Evolutionary conservation across 2,329 filamentous ascomycete species (phyloP).

Genomic region (Phyllosticta paracitricarpa): DNA sequence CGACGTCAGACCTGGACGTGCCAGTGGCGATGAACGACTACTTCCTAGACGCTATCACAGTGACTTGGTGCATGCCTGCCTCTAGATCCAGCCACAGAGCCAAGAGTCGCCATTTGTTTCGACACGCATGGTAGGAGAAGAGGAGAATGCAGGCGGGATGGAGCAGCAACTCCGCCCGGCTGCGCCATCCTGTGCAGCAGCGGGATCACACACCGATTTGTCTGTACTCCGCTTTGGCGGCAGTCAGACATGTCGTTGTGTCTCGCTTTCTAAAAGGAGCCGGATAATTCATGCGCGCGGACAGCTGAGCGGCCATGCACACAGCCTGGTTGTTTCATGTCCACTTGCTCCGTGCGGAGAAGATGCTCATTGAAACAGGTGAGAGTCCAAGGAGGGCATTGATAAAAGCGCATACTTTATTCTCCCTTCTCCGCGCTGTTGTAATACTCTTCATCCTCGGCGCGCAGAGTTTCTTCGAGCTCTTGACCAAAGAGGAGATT

Average conservation of each 20-base stretch:
- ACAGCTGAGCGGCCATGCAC: neutral
- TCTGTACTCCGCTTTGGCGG: neutral
- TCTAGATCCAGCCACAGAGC: no score
- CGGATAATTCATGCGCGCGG: neutral
- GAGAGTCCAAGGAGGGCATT: neutral
- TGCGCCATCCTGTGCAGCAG: neutral
- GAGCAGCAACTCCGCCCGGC: neutral
- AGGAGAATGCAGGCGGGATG: neutral
- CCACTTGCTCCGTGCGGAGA: neutral
- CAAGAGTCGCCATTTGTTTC: no score
- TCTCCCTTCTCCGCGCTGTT: neutral
- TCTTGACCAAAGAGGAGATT: constrained; percentile 36
- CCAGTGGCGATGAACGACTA: no score
- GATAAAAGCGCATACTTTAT: neutral
- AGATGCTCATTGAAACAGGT: neutral
- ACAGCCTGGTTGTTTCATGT: neutral
- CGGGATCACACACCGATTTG: neutral
- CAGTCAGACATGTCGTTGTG: neutral
- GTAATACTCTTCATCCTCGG: constrained; percentile 13
- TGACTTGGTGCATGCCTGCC: no score
- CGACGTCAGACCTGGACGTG: no score
- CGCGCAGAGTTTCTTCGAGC: constrained; percentile 26
- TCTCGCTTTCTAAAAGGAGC: neutral
- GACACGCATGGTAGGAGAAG: neutral
- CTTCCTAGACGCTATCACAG: no score